Base-by-base conservation (phyloP, 495 filamentous ascomycete genomes). In the Delitschia confertaspora region DNA sequence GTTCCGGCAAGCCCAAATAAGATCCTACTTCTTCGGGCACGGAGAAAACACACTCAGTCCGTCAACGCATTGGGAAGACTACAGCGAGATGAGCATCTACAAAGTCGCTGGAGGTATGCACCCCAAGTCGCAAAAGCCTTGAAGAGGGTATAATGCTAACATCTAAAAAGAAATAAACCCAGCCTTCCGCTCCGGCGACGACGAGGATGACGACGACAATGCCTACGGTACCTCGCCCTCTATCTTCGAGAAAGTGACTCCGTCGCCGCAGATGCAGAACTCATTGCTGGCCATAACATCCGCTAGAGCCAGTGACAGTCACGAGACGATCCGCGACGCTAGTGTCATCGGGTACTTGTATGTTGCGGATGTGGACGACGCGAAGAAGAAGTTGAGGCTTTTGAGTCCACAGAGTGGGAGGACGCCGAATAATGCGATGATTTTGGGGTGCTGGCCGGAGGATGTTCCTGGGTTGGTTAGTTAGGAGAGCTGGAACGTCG, bases 1-100 rank as follows among this genome's bases (percentile, higher is more conserved):
- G 21, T 61, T 75, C 3, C 70, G 79, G 19, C 82, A 89, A 46
- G 76, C 78, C 0, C 76, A 82, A 22, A 87, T 95, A 13, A 80
- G 79, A 40, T 78, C 88, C 43, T 99, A 96, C 62, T 99, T 96
- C 69, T 96, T 95, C 61, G 91, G 91, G 2, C 79, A 81, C 46
- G 49, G 31, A 58, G 81, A 78, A 49, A 70, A 77, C 38, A 85
- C 85, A 0, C 68, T 99, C 3, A 93, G 82, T 18, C 91, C 91
- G 0, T 83, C 85, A 50, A 87, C 83, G 0, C 81, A 88, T 55
- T 78, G 80, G 33, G 71, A 89, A 7, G 75, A 83, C 45, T 93
- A 87, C 53, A 69, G 74, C 40, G 71, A 80, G 3, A 58, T 94
- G 14, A 70, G 69, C 2, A 72, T 98, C 27, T 95, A 81, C 67